Conservation (phyloP, 2,329 filamentous ascomycete genomes). For the Seiridium unicorne region DNA sequence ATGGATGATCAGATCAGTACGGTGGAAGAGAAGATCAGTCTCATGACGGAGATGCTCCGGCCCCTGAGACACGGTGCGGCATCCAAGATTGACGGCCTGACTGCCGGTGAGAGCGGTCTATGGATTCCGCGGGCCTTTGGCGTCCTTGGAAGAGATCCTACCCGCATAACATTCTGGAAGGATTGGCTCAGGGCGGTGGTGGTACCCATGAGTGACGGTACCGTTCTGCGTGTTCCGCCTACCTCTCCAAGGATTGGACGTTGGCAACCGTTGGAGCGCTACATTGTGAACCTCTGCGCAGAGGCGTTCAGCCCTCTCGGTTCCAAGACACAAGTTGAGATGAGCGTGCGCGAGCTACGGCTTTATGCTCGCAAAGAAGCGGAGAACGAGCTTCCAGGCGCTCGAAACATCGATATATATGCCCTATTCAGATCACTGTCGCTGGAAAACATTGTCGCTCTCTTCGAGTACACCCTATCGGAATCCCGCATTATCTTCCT, state of each 20-base stretch:
- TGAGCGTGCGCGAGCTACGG: constrained; percentile 83
- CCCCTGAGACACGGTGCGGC: constrained; percentile 92
- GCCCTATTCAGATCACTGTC: constrained; percentile 88
- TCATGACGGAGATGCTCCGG: constrained; percentile 95
- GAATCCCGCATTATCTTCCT: constrained; percentile 96
- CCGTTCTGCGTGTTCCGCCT: constrained; percentile 75
- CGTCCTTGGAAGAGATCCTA: constrained; percentile 80
- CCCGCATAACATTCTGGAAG: constrained; percentile 92
- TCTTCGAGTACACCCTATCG: constrained; percentile 90
- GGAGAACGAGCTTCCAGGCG: constrained; percentile 86
- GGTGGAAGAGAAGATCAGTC: constrained; percentile 92
- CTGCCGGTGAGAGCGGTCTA: constrained; percentile 89
- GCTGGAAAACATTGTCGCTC: constrained; percentile 84
- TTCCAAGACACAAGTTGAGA: constrained; percentile 93
- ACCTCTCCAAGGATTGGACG: constrained; percentile 88
- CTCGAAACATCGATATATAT: constrained; percentile 88
- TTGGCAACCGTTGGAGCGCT: constrained; percentile 95
- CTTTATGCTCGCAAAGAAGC: constrained; percentile 94
- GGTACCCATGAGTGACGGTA: constrained; percentile 94
- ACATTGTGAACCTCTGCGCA: constrained; percentile 94
- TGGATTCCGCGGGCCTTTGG: constrained; percentile 96
- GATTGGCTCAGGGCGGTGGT: constrained; percentile 93
- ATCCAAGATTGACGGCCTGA: constrained; percentile 95
- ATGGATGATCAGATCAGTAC: constrained; percentile 93
- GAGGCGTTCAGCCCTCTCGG: constrained; percentile 90